Evolutionary conservation across 495 filamentous ascomycete genomes (phyloP), one percentile per base, ranked within the genome.

Genomic region (Aspergillus coremiiformis): DNA sequence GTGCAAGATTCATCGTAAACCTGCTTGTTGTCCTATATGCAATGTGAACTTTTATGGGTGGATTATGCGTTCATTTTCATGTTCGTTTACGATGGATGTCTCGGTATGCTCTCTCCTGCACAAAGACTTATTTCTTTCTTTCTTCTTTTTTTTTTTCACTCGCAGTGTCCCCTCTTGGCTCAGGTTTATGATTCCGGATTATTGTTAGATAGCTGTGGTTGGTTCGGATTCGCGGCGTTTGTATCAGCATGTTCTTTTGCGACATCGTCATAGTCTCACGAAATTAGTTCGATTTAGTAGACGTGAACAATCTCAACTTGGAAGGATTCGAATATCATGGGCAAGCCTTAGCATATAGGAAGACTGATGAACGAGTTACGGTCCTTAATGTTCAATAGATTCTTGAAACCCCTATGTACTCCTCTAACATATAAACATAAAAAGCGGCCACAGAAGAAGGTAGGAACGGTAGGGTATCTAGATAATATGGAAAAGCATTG

Each of bases 391-490:
- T 21, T 41, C 7, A 21, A 41, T 41, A 6, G 8, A 41, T 41
- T 41, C 8, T 21, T 41, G 15, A 21, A 14, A 15, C 12, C 12
- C 12, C 32, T 21, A 21, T 41, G 37, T 41, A 41, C n/a, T 41
- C 37, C 8, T 41, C 37, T 8, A 21, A 21, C 1, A 41, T 41
- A 41, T 21, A 21, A 20, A 15, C 78, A 84, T 11, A 84, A 89
- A n/a, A 58, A 75, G 78, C 24, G 78, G 80, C 32, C 74, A 89
- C 1, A 73, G 88, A 19, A 75, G 32, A 35, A 35, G 32, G 10
- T 35, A 35, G 14, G 32, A 10, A 83, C 39, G 82, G 75, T 58
- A 73, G 54, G 55, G 58, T 61, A 55, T 57, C 55, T 41, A 41
- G 21, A 27, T 27, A n/a, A 27, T 27, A 8, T 27, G 24, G 4